Evolutionary conservation across 2,329 filamentous ascomycete genomes (phyloP), one percentile per base, ranked within the genome.

Genomic region (Fusarium subtropicale): DNA sequence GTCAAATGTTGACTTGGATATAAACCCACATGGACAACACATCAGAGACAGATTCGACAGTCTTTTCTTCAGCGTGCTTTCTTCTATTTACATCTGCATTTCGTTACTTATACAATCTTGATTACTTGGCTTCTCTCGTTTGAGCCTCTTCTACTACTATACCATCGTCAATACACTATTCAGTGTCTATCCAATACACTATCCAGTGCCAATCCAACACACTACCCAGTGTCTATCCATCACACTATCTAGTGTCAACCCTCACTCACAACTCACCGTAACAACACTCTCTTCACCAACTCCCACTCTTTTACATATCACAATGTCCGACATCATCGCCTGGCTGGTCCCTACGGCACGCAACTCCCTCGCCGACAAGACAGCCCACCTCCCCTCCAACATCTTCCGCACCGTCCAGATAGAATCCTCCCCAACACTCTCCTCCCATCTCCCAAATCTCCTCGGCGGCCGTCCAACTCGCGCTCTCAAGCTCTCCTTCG

Each of bases 341-440:
- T 81, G 79, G 79, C 78, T 81, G 69, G 76, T 81, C 51, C 79
- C 79, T 41, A 78, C 79, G 61, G 72, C 78, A 24, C 74, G 75
- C 50, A 73, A 75, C 68, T 75, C 77, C 12, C 64, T 60, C 61
- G 77, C 78, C 63, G 78, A 80, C 52, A 77, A 77, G 56, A 71
- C 77, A 31, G 75, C 76, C 4, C 60, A 74, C 30, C 74, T 77
- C 22, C 65, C 76, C 39, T 76, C 77, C 57, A 81, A 81, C 74
- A 58, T 71, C 55, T 68, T 66, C 56, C 75, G 73, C 54, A 65
- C 72, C 42, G 62, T 77, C 54, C 56, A 70, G 30, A 74, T 74
- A 28, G 52, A 68, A 10, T 74, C 75, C 9, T 72, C 74, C 15
- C 16, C 66, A 30, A 59, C 67, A 28, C 76, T 80, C 28, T 59